Percentiles rank a stretch among this genome's conserved stretches.
Evolutionary conservation across 192 early-diverging fungal species (phyloP).

Genomic region (Coemansia sp.): DNA sequence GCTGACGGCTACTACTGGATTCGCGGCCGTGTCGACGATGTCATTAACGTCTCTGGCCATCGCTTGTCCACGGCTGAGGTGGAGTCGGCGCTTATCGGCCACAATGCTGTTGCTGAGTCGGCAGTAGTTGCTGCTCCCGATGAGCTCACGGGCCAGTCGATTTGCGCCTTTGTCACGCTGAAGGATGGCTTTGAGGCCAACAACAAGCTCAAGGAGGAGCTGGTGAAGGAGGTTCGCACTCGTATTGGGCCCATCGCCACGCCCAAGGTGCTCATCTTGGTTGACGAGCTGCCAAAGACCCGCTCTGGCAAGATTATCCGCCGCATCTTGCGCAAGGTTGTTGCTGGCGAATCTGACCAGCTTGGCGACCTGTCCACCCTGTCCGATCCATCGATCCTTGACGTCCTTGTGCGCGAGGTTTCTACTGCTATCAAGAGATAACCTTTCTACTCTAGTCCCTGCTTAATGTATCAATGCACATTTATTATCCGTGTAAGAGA

Average conservation of each 20-base stretch:
- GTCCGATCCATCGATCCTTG: slow-evolving; percentile 74
- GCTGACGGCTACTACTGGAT: slow-evolving; percentile 96
- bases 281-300: slow-evolving; percentile 92
- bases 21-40: slow-evolving; percentile 88
- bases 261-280: slow-evolving; percentile 83
- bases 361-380: slow-evolving; percentile 88
- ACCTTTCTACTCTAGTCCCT: background rate
- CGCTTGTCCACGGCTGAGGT: slow-evolving; percentile 93
- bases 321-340: slow-evolving; percentile 90
- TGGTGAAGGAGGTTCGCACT: slow-evolving; percentile 77
- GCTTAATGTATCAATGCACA: background rate
- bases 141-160: slow-evolving; percentile 88
- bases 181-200: slow-evolving; percentile 64
- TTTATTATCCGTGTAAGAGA: background rate
- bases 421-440: slow-evolving; percentile 22
- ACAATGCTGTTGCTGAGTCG: slow-evolving; percentile 81
- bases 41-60: slow-evolving; percentile 96
- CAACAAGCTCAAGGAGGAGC: slow-evolving; percentile 58
- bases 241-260: slow-evolving; percentile 93
- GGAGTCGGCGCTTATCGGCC: slow-evolving; percentile 83
- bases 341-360: slow-evolving; percentile 78
- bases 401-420: slow-evolving; percentile 55
- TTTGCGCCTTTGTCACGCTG: slow-evolving; percentile 82
- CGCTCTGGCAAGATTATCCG: slow-evolving; percentile 96
- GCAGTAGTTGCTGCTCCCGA: slow-evolving; percentile 87